Conservation (phyloP, 805 yeast genomes). For the Hanseniaspora singularis region DNA sequence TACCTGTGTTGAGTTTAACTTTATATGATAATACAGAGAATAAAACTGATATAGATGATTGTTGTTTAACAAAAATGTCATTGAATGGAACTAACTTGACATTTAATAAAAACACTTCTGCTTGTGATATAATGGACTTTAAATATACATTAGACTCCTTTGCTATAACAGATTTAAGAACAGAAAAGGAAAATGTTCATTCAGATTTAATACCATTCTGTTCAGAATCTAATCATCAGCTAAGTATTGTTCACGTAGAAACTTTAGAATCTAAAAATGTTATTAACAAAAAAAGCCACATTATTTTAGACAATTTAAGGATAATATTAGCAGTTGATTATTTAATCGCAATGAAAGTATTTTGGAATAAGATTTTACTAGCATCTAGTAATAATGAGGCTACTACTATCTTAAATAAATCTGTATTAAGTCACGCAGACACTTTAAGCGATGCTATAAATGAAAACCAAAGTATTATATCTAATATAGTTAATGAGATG, state of each 20-base stretch:
- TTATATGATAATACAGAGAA: conserved; percentile 43
- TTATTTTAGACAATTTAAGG: conserved; percentile 27
- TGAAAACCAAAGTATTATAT: conserved; percentile 14
- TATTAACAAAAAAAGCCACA: conserved; percentile 64
- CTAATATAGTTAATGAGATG: conserved; percentile 11
- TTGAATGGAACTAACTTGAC: conserved; percentile 42
- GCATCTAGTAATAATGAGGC: background rate
- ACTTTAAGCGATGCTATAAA: background rate
- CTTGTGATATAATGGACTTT: conserved; percentile 31
- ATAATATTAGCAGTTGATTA: conserved; percentile 72
- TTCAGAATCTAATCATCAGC: conserved; percentile 53
- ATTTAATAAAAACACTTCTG: conserved; percentile 43
- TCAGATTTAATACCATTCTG: conserved; percentile 69
- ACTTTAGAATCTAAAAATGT: conserved; percentile 33
- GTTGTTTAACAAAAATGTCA: conserved; percentile 44
- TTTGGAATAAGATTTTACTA: conserved; percentile 36
- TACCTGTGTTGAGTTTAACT: conserved; percentile 54
- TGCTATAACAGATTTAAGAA: conserved; percentile 63
- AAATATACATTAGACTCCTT: conserved; percentile 50
- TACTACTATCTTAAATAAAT: background rate
- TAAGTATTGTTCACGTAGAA: conserved; percentile 43
- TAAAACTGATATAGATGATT: conserved; percentile 28
- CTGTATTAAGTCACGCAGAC: background rate
- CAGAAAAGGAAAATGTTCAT: conserved; percentile 52
- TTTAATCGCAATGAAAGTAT: conserved; percentile 58